Evolutionary conservation across 805 yeast species (phyloP).

Genomic region (Nakazawaea wickerhamii): DNA sequence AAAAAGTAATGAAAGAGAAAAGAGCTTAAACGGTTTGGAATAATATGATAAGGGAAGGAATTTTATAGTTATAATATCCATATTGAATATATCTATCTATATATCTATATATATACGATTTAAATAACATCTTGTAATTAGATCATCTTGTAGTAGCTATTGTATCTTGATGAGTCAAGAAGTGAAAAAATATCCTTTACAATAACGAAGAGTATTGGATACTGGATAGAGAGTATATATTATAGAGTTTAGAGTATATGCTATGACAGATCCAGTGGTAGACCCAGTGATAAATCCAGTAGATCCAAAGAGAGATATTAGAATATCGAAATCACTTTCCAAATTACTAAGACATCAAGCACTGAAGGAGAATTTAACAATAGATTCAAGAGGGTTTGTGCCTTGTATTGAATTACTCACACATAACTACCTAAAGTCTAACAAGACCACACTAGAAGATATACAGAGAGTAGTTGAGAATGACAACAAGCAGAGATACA

Average conservation of each 20-base stretch:
- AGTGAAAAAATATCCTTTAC: no score
- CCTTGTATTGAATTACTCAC: constrained; percentile 44
- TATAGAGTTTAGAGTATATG: no score
- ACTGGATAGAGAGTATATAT: no score
- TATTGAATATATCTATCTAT: background rate
- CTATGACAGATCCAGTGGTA: no score
- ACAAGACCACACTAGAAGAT: constrained; percentile 51
- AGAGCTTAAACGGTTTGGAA: constrained; percentile 4
- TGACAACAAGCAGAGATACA: constrained; percentile 71
- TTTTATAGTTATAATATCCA: background rate
- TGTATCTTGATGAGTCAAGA: no score
- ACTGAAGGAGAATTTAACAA: constrained; percentile 51
- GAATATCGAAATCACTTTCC: constrained; percentile 69
- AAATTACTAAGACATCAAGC: constrained; percentile 88
- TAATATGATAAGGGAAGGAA: background rate
- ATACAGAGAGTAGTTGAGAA: constrained; percentile 52
- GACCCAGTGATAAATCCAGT: background rate
- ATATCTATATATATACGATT: no score
- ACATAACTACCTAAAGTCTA: constrained; percentile 54
- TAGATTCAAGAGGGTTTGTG: constrained; percentile 67
- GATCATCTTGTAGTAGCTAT: no score
- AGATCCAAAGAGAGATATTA: constrained; percentile 35
- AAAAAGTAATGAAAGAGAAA: constrained; percentile 26
- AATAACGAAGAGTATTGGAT: no score
- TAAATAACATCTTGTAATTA: background rate